Percentiles rank a stretch among this genome's conserved stretches.
Conservation (phyloP, 108 stramenopile genomes). For the Fistulifera solaris region DNA sequence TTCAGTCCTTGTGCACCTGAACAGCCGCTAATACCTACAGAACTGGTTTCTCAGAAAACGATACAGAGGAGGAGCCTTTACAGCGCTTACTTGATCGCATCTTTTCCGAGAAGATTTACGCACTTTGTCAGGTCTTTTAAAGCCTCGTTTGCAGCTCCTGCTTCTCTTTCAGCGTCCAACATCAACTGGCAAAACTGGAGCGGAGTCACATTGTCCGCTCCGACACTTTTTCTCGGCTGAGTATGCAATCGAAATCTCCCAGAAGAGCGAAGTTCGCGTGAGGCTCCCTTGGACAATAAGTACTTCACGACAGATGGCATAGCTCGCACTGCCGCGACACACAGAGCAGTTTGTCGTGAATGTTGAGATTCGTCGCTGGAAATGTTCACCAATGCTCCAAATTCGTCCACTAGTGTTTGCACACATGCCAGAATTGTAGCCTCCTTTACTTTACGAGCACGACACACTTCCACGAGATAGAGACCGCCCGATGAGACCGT, state of each 20-base stretch:
- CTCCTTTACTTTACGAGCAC: slow-evolving; percentile 50
- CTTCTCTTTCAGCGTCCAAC: slow-evolving; percentile 32
- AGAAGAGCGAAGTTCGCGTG: slow-evolving; percentile 10
- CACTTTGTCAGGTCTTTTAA: slow-evolving; percentile 37
- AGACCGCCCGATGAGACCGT: slow-evolving; percentile 59
- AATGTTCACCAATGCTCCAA: slow-evolving; percentile 55
- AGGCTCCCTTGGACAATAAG: slow-evolving; percentile 29
- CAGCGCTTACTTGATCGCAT: slow-evolving; percentile 8
- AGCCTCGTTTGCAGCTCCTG: slow-evolving; percentile 31
- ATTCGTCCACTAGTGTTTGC: slow-evolving; percentile 51
- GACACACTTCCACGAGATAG: slow-evolving; percentile 71
- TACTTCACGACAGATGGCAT: slow-evolving; percentile 74
- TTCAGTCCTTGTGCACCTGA: too few relatives aligned
- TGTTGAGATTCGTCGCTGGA: slow-evolving; percentile 37
- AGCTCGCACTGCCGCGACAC: slow-evolving; percentile 69
- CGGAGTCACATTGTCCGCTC: slow-evolving; percentile 41
- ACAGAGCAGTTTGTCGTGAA: slow-evolving; percentile 47
- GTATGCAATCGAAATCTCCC: slow-evolving; percentile 27
- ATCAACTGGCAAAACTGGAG: slow-evolving; percentile 50
- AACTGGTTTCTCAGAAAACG: too few relatives aligned
- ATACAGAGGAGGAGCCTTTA: too few relatives aligned
- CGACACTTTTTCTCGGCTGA: slow-evolving; percentile 31
- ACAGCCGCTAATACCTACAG: too few relatives aligned
- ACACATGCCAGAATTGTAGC: slow-evolving; percentile 52
- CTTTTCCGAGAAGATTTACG: slow-evolving; percentile 9